A percentile compares a stretch with the other conserved stretches of the same genome.
phyloP scores from a whole-genome alignment of 192 early-diverging fungal genomes.

The Coemansia biformis region DNA sequence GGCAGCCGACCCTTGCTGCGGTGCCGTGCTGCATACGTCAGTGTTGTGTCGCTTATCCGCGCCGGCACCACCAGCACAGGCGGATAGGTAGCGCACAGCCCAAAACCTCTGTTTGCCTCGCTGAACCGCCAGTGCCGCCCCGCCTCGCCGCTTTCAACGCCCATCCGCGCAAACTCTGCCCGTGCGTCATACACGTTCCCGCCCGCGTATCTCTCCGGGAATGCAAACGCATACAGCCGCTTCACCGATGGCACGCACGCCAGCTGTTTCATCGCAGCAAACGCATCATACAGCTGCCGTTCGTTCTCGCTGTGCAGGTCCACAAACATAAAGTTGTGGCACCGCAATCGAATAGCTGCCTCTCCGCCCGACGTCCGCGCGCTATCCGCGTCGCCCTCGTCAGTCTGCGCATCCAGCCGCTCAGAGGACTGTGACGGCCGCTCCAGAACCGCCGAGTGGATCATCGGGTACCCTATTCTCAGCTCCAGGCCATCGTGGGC shows the following conservation, averaged over 20 bases:
- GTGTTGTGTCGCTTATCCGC: conserved; percentile 82
- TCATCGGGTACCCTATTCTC: conserved; percentile 81
- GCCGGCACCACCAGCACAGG: conserved; percentile 71
- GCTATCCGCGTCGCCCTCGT: conserved; percentile 1
- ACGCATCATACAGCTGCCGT: conserved; percentile 67
- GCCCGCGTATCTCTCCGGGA: conserved; percentile 50
- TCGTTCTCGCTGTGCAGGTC: conserved; percentile 65
- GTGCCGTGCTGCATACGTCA: conserved; percentile 84
- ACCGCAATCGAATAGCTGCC: conserved; percentile 56
- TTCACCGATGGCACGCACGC: conserved; percentile 72
- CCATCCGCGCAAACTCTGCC: conserved; percentile 79
- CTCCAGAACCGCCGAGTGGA: conserved; percentile 64
- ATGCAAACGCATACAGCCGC: conserved; percentile 74
- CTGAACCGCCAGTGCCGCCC: conserved; percentile 74
- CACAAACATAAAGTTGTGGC: conserved; percentile 79
- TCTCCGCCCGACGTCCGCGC: neutral
- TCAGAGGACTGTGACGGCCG: conserved; percentile 23
- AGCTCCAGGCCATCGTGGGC: conserved; percentile 53
- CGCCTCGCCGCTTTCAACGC: conserved; percentile 53
- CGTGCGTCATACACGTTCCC: conserved; percentile 75
- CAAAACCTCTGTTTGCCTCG: conserved; percentile 66
- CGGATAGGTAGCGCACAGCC: conserved; percentile 91
- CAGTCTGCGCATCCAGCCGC: neutral
- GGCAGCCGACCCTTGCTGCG: conserved; percentile 89
- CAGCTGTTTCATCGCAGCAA: conserved; percentile 69